phyloP scores from a whole-genome alignment of 2,329 filamentous ascomycete species.

The Fusarium brevicatenulatum region DNA sequence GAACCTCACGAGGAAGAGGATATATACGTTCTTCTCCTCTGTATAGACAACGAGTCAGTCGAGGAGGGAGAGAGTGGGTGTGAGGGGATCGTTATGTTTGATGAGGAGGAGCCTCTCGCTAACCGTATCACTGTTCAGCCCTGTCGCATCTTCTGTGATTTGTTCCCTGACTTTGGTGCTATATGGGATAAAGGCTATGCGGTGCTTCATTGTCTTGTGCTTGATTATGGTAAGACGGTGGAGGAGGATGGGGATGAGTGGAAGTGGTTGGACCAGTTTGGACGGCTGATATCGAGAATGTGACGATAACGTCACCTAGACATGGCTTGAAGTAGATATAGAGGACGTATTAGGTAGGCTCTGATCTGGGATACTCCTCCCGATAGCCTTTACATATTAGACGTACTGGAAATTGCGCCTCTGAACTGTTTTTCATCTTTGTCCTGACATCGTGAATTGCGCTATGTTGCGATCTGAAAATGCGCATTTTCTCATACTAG shows the following conservation, averaged over 20 bases:
- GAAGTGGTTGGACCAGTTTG: not conserved
- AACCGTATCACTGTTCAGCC: not conserved
- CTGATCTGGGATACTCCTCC: fast-evolving
- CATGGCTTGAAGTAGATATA: fast-evolving
- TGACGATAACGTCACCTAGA: fast-evolving
- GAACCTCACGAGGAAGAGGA: not conserved
- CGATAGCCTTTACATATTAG: not conserved
- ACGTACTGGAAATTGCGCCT: fast-evolving
- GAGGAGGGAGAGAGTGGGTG: not conserved
- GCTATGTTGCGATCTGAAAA: fast-evolving
- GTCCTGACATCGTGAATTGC: fast-evolving
- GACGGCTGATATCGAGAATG: not conserved
- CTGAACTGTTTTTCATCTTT: not conserved
- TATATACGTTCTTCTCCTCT: fast-evolving
- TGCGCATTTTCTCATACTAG: fast-evolving
- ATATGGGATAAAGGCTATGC: not conserved
- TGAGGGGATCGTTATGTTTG: not conserved
- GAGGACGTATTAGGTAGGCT: fast-evolving
- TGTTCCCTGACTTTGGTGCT: not conserved
- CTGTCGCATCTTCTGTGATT: not conserved
- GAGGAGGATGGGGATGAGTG: not conserved
- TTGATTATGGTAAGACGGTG: not conserved
- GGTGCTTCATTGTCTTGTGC: not conserved
- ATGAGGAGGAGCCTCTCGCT: not conserved
- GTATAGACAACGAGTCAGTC: not conserved